These are phyloP conservation scores for Globisporangium irregulare DNA, from an alignment of 352 stramenopile genomes.

Conservation along the genomic window DNA sequence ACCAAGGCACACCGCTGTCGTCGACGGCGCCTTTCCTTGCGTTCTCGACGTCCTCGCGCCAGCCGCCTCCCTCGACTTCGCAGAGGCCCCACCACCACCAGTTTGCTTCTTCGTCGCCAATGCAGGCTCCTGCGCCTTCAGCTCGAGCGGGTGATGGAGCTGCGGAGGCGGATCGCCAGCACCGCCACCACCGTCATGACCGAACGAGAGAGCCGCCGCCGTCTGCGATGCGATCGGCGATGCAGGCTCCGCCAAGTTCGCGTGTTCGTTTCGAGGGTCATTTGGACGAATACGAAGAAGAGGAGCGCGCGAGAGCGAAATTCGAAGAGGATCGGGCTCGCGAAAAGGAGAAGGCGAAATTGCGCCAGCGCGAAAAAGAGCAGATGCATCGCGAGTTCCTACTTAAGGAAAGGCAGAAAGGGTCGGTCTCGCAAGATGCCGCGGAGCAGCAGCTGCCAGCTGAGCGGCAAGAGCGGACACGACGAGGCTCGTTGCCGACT, in stretches of 20 bases:
- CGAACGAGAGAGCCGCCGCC: slow-evolving; percentile 24
- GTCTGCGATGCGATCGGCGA: slow-evolving; percentile 28
- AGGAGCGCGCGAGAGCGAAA: slow-evolving; percentile 13
- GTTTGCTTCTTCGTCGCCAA: background rate
- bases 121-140: background rate
- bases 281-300: slow-evolving; percentile 10
- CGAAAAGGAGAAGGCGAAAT: slow-evolving; percentile 9
- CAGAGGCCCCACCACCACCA: background rate
- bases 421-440: slow-evolving; percentile 3
- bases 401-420: slow-evolving; percentile 10
- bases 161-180: slow-evolving; percentile 13
- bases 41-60: slow-evolving; percentile 25
- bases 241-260: slow-evolving; percentile 38
- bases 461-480: slow-evolving; percentile 4
- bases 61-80: background rate
- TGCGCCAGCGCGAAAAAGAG: slow-evolving; percentile 16
- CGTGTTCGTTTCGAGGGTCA: slow-evolving; percentile 31
- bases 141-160: background rate
- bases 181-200: slow-evolving; percentile 18
- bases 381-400: slow-evolving; percentile 11
- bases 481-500: slow-evolving; percentile 10
- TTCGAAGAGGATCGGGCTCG: background rate
- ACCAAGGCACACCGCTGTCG: slow-evolving; percentile 33
- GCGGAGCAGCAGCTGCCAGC: slow-evolving; percentile 2
- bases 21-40: slow-evolving; percentile 48